Conservation (phyloP, 345 rosid genomes). For the Abelmoschus esculentus region DNA sequence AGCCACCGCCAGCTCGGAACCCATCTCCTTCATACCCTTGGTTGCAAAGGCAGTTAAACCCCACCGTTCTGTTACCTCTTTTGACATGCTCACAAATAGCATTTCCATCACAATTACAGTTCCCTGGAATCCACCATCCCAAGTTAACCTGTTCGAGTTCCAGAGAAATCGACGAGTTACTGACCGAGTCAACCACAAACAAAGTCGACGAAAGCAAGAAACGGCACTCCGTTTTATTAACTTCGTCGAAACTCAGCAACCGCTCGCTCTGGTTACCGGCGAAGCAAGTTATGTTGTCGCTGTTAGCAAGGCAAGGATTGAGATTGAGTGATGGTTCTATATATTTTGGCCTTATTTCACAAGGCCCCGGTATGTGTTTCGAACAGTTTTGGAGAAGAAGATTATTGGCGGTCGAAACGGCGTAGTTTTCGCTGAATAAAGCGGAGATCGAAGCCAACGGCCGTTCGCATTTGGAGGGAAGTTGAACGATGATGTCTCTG, state of each 20-base stretch:
- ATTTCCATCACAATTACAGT: conserved; percentile 27
- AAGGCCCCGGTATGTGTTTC: conserved; percentile 3
- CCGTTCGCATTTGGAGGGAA: conserved; percentile 45
- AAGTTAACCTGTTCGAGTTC: conserved; percentile 45
- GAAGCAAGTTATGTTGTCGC: conserved; percentile 40
- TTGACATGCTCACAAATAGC: conserved; percentile 18
- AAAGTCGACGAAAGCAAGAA: conserved; percentile 47
- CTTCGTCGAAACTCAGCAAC: conserved; percentile 18
- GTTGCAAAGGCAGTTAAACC: conserved; percentile 44
- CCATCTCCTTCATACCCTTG: conserved; percentile 57
- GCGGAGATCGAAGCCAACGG: conserved; percentile 14
- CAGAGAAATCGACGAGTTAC: conserved; percentile 20
- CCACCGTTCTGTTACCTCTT: conserved; percentile 15
- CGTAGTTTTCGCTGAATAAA: conserved; percentile 36
- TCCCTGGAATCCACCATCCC: conserved; percentile 62
- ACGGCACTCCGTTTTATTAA: conserved; percentile 27
- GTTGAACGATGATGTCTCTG: conserved; percentile 25
- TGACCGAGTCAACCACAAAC: conserved; percentile 18
- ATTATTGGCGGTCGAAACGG: conserved; percentile 39
- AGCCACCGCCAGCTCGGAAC: conserved; percentile 35
- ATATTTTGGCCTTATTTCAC: conserved; percentile 30
- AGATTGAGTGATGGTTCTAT: conserved; percentile 13
- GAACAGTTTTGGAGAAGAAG: conserved; percentile 52
- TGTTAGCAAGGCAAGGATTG: conserved; percentile 15
- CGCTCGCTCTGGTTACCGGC: conserved; percentile 6